Evolutionary conservation across 2,329 filamentous ascomycete species (phyloP), one percentile per base, ranked within the genome.

Genomic region (Ophiobolus disseminans): DNA sequence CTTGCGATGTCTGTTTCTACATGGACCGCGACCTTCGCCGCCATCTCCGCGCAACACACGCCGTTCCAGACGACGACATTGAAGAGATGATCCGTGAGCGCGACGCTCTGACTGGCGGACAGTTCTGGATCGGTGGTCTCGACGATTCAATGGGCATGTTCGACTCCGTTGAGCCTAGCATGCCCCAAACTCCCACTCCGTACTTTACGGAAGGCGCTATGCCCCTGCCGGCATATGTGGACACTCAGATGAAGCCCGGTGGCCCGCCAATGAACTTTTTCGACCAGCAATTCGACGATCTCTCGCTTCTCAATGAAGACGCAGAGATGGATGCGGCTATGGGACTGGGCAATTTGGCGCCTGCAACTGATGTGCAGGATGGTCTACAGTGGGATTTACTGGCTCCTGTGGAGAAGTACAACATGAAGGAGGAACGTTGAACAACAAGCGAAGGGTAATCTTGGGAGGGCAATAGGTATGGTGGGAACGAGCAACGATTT

Each of bases 11-110:
- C 57, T 76, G 78, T 35, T 87, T 86, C 72, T 76, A 77, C 48
- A 77, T 81, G 36, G 79, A 83, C 28, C 81, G 82, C 53, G 82
- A 86, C 61, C 73, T 86, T 3, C 78, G 80, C 55, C 69, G 79
- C 5, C 85, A 87, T 60, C 72, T 77, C 73, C 48, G 72, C 75
- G 40, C 76, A 25, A 70, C 76, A n/a, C 78, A 80, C 51, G 66
- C 64, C 20, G 69, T 73, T 35, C 39, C 56, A 4, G 70, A 69
- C 1, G 57, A 60, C n/a, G 64, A 68, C 3, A 55, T 75, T 59
- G 66, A 73, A 13, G 69, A 75, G 11, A 68, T 71, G 23, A 60
- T 77, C 13, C 58, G 61, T 2, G 76, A 78, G 54, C 62, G 66
- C 35, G 67, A 75, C 21, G 77, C 76, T 9, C 47, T 73, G 4